Evolutionary conservation across 2,329 filamentous ascomycete genomes (phyloP).

Genomic region (Aspergillus pseudoglaucus): DNA sequence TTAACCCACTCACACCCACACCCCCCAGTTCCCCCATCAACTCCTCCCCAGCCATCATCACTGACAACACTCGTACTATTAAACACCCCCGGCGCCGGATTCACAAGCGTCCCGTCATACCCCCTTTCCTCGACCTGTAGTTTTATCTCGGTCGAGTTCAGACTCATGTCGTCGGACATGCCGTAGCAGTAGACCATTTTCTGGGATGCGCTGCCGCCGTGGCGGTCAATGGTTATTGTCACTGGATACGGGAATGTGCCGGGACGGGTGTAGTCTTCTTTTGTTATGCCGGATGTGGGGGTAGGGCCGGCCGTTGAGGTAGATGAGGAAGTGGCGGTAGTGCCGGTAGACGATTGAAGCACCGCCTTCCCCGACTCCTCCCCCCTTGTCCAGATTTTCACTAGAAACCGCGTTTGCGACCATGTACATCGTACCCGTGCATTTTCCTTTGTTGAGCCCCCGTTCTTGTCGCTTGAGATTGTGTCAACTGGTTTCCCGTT

Average conservation of each 20-base stretch:
- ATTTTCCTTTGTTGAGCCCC: constrained; percentile 42
- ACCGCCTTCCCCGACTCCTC: constrained; percentile 22
- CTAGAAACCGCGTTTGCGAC: constrained; percentile 54
- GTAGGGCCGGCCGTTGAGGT: constrained; percentile 12
- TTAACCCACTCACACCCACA: constrained; percentile 57
- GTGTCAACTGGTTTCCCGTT: constrained; percentile 36
- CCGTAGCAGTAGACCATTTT: constrained; percentile 58
- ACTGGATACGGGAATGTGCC: constrained; percentile 58
- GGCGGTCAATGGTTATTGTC: constrained; percentile 54
- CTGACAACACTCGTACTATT: constrained; percentile 5
- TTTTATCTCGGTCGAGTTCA: constrained; percentile 39
- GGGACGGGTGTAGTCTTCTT: constrained; percentile 41
- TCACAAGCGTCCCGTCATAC: constrained; percentile 47
- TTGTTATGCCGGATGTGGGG: constrained; percentile 13
- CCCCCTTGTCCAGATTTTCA: constrained; percentile 56
- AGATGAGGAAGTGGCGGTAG: constrained; percentile 7
- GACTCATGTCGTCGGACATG: constrained; percentile 43
- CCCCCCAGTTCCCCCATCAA: constrained; percentile 55
- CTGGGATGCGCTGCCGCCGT: constrained; percentile 48
- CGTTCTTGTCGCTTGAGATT: constrained; percentile 42
- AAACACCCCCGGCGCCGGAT: constrained; percentile 44
- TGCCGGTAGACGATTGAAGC: constrained; percentile 8
- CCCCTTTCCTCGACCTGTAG: constrained; percentile 49
- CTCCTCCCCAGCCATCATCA: constrained; percentile 41
- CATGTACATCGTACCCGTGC: constrained; percentile 52